A percentile compares a stretch with the other conserved stretches of the same genome.
Conservation (phyloP, 2,329 filamentous ascomycete genomes). For the Dendrostoma leiphaemia region DNA sequence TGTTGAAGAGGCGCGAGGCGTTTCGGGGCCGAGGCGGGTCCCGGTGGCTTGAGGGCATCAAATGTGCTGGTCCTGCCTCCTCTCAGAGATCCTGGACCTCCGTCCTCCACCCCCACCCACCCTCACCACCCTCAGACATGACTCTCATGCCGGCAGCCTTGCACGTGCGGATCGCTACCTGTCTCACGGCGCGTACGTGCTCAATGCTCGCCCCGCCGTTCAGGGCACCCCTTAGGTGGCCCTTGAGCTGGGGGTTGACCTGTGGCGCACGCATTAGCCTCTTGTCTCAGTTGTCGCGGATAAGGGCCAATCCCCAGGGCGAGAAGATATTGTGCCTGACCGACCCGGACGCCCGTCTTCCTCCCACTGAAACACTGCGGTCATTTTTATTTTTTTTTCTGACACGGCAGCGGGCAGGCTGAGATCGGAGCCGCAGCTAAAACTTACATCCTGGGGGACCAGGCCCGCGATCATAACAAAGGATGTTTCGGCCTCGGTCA, state of each 20-base stretch:
- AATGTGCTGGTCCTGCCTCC: no score
- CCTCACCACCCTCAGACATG: slow-evolving; percentile 29
- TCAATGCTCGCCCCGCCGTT: slow-evolving; percentile 48
- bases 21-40: no score
- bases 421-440: no score
- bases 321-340: no score
- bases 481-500: slow-evolving; percentile 46
- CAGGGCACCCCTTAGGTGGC: slow-evolving; percentile 48
- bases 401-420: no score
- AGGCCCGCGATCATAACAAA: slow-evolving; percentile 49
- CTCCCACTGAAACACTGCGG: no score
- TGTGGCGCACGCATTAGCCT: slow-evolving; percentile 23
- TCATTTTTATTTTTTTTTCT: no score
- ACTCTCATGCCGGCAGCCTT: slow-evolving; percentile 44
- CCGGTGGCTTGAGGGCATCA: no score
- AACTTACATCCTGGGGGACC: slow-evolving; percentile 48
- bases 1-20: no score
- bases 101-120: slow-evolving; percentile 45
- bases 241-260: slow-evolving; percentile 53
- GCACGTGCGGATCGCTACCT: slow-evolving; percentile 44
- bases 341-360: no score
- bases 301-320: background rate
- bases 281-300: background rate
- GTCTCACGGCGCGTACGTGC: slow-evolving; percentile 47
- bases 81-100: slow-evolving; percentile 40